A percentile compares a stretch with the other conserved stretches of the same genome.
Evolutionary conservation across 768 basidiomycete genomes (phyloP).

Genomic region (Chiua virens): DNA sequence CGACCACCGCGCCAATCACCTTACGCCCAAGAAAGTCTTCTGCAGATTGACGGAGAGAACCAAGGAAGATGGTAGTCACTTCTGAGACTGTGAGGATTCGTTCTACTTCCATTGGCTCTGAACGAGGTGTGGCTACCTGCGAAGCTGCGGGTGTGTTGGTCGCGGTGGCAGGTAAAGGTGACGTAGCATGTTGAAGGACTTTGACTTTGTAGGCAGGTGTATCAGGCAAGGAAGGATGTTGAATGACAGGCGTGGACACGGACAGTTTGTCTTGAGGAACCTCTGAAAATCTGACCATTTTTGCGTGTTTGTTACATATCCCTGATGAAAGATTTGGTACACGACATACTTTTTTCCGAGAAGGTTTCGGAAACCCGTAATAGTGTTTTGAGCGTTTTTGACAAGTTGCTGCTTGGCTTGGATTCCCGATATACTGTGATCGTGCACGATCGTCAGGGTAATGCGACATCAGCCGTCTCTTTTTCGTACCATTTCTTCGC

Average conservation of each 20-base stretch:
- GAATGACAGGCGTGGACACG: slow-evolving; percentile 69
- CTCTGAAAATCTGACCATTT: slow-evolving; percentile 66
- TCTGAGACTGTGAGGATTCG: slow-evolving; percentile 82
- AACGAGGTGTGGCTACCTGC: slow-evolving; percentile 66
- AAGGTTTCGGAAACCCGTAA: slow-evolving; percentile 91
- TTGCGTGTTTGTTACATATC: not conserved
- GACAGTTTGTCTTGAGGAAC: slow-evolving; percentile 53
- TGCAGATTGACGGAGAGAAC: slow-evolving; percentile 81
- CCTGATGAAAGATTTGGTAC: not conserved
- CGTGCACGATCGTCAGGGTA: slow-evolving; percentile 1
- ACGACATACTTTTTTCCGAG: slow-evolving; percentile 83
- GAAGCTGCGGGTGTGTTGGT: slow-evolving; percentile 65
- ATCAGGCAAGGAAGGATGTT: slow-evolving; percentile 69
- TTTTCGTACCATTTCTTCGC: slow-evolving; percentile 82
- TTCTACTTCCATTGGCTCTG: slow-evolving; percentile 62
- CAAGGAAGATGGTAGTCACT: slow-evolving; percentile 81
- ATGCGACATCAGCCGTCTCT: not conserved
- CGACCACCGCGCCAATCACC: slow-evolving; percentile 79
- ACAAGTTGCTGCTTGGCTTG: slow-evolving; percentile 93
- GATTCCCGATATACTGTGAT: slow-evolving; percentile 89
- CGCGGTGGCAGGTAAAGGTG: slow-evolving; percentile 57
- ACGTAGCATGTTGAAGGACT: slow-evolving; percentile 75
- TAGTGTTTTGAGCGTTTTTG: slow-evolving; percentile 92
- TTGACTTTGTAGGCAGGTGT: slow-evolving; percentile 84
- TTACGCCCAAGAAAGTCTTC: slow-evolving; percentile 86